Percentiles rank a stretch among this genome's conserved stretches.
phyloP scores from a whole-genome alignment of 441 rosid species.

The Adansonia madagascariensis region DNA sequence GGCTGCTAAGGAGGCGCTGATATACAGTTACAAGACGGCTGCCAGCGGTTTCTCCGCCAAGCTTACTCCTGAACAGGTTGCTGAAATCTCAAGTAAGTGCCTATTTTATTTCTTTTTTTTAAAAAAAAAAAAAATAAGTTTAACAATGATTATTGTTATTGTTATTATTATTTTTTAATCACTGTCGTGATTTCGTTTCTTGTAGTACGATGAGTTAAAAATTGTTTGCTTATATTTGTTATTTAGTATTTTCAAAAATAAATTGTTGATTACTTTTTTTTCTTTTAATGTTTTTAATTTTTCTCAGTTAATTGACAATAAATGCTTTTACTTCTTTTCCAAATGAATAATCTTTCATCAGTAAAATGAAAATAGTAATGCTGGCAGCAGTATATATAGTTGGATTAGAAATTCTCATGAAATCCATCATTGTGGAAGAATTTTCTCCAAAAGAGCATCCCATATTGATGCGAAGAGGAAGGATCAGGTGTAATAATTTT shows the following conservation, averaged over 20 bases:
- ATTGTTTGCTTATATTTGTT: no score
- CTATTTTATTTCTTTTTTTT: not conserved
- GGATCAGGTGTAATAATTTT: no score
- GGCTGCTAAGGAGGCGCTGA: slow-evolving; percentile 68
- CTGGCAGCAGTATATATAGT: no score
- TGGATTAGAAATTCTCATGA: not conserved
- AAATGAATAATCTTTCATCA: not conserved
- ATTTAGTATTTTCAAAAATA: not conserved
- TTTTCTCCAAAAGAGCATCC: not conserved
- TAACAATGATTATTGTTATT: not conserved
- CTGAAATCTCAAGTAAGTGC: slow-evolving; percentile 58
- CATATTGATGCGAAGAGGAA: no score
- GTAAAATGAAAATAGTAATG: not conserved
- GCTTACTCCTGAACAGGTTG: slow-evolving; percentile 77
- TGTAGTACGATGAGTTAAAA: not conserved
- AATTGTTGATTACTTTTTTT: not conserved
- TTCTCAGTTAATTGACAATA: no score
- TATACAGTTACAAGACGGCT: slow-evolving; percentile 75
- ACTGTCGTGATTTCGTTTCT: not conserved
- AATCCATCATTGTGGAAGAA: not conserved
- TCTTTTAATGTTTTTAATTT: not conserved
- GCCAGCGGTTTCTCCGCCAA: slow-evolving; percentile 86
- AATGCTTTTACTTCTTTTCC: not conserved
- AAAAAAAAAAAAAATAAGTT: not conserved
- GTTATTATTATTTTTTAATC: not conserved